These are phyloP conservation scores for Cutaneotrichosporon sp. DNA, from an alignment of 1,284 basidiomycete species.

Conservation along the genomic window DNA sequence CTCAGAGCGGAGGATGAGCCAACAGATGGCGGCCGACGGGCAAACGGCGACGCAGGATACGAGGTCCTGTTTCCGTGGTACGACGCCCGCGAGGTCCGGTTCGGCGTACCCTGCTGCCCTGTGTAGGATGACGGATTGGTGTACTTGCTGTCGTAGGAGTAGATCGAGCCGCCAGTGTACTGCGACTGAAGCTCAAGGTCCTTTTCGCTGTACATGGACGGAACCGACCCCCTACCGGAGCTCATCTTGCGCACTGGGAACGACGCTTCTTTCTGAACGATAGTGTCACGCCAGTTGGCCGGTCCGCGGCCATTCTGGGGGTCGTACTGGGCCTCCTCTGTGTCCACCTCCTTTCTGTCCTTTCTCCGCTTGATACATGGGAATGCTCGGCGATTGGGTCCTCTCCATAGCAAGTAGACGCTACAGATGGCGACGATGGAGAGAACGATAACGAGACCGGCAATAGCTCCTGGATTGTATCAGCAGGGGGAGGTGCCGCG, in stretches of 20 bases:
- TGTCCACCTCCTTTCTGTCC: neutral
- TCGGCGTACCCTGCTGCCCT: no score
- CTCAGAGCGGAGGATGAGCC: neutral
- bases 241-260: neutral
- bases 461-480: neutral
- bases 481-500: neutral
- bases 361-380: slow-evolving; percentile 3
- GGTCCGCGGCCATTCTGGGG: neutral
- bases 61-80: no score
- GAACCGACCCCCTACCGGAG: neutral
- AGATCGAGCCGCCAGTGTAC: neutral
- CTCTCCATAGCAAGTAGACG: slow-evolving; percentile 18
- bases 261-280: neutral
- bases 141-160: neutral
- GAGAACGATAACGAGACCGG: slow-evolving; percentile 6
- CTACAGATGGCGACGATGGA: slow-evolving; percentile 8
- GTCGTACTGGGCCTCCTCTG: neutral
- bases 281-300: slow-evolving; percentile 1
- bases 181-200: neutral
- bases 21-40: neutral
- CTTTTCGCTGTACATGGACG: neutral
- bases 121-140: neutral
- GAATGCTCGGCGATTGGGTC: slow-evolving; percentile 5
- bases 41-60: no score
- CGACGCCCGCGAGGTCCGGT: neutral